Evolutionary conservation across 1,284 basidiomycete species (phyloP).

Genomic region (Boletus mariae): DNA sequence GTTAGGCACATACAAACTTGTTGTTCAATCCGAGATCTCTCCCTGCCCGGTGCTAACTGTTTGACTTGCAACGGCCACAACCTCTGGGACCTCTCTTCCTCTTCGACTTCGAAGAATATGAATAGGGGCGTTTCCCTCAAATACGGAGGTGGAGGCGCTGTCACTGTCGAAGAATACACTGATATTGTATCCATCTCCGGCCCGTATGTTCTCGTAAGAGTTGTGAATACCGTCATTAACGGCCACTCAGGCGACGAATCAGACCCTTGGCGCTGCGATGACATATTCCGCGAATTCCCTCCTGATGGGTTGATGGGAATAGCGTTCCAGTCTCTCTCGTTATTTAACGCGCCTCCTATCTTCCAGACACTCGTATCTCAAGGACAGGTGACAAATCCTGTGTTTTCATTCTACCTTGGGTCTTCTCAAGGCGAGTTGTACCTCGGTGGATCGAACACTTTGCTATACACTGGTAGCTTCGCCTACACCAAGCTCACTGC

Average conservation of each 20-base stretch:
- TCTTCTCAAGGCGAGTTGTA: constrained; percentile 30
- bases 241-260: constrained; percentile 20
- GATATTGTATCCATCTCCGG: constrained; percentile 43
- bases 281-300: constrained; percentile 19
- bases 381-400: constrained; percentile 19
- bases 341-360: constrained; percentile 16
- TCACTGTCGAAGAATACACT: constrained; percentile 48
- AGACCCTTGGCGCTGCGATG: constrained; percentile 31
- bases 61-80: constrained; percentile 20
- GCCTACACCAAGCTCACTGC: constrained; percentile 29
- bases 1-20: background rate
- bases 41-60: constrained; percentile 5
- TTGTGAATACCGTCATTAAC: background rate
- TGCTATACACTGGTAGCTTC: constrained; percentile 14
- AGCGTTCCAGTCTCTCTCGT: constrained; percentile 24
- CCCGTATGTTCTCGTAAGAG: constrained; percentile 13
- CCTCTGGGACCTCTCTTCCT: constrained; percentile 33
- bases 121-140: constrained; percentile 39
- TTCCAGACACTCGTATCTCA: constrained; percentile 27
- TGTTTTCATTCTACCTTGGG: constrained; percentile 40
- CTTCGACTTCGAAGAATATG: constrained; percentile 36
- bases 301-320: constrained; percentile 36
- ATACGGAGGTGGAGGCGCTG: constrained; percentile 55
- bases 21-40: constrained; percentile 11
- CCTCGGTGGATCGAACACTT: constrained; percentile 35